Evolutionary conservation across 768 basidiomycete species (phyloP).

Genomic region (Chalciporus chontae): DNA sequence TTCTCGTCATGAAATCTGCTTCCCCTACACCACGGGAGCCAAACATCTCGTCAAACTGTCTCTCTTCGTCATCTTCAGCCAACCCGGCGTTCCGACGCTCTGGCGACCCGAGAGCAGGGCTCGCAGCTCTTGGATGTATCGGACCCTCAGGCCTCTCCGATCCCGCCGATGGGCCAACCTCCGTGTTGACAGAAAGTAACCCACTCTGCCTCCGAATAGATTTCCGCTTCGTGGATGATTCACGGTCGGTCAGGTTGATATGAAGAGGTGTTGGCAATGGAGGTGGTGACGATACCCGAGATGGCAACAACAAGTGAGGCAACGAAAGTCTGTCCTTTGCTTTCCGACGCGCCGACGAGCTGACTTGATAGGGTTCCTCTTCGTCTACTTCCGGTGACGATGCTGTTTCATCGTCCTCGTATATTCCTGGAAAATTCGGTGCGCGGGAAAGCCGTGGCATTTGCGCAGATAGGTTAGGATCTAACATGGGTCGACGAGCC

Average conservation of each 20-base stretch:
- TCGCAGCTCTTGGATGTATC: constrained; percentile 52
- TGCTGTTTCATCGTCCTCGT: constrained; percentile 61
- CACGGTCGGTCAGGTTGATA: constrained; percentile 32
- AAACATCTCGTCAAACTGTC: constrained; percentile 31
- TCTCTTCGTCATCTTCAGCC: constrained; percentile 57
- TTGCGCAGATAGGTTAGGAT: constrained; percentile 45
- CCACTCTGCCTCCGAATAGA: constrained; percentile 44
- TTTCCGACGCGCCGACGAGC: constrained; percentile 40
- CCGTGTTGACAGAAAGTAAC: constrained; percentile 43
- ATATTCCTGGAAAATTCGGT: constrained; percentile 63
- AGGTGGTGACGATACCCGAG: constrained; percentile 40
- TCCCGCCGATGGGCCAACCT: constrained; percentile 27
- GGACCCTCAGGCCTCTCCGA: constrained; percentile 30
- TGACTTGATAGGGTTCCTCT: constrained; percentile 36
- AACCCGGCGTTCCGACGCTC: constrained; percentile 50
- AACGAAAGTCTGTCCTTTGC: constrained; percentile 46
- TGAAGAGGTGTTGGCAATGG: constrained; percentile 33
- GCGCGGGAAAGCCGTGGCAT: constrained; percentile 57
- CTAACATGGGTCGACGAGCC: constrained; percentile 44
- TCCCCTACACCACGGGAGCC: constrained; percentile 16
- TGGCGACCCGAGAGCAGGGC: constrained; percentile 68
- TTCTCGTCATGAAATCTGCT: constrained; percentile 13
- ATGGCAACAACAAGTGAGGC: constrained; percentile 47
- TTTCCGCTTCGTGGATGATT: constrained; percentile 30
- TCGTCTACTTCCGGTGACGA: constrained; percentile 41